These are phyloP conservation scores for Spathaspora passalidarum DNA, from an alignment of 805 yeast genomes.

Conservation along the genomic window DNA sequence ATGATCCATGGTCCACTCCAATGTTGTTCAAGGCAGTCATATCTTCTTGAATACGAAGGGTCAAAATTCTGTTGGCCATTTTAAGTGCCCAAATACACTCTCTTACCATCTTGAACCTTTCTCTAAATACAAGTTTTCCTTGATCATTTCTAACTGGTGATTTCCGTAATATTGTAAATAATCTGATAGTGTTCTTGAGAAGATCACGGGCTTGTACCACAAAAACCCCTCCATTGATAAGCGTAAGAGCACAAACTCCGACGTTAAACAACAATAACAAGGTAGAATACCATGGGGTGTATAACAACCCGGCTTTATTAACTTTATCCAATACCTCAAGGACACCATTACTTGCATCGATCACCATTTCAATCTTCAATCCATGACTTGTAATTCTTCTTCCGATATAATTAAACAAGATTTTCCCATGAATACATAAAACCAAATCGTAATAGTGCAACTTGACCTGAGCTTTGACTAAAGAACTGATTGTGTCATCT, in stretches of 20 bases:
- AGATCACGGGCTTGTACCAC: conserved; percentile 21
- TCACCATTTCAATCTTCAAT: conserved; percentile 26
- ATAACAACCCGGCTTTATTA: conserved; percentile 23
- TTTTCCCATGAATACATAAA: conserved; percentile 33
- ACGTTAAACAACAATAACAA: conserved; percentile 44
- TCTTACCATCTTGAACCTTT: conserved; percentile 48
- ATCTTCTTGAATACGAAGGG: conserved; percentile 44
- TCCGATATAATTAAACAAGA: conserved; percentile 32
- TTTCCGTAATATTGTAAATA: conserved; percentile 21
- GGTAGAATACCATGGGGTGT: conserved; percentile 53
- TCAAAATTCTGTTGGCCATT: conserved; percentile 49
- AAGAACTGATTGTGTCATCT: conserved; percentile 11
- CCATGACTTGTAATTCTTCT: conserved; percentile 27
- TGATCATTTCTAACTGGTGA: conserved; percentile 29
- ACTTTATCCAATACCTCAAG: conserved; percentile 28
- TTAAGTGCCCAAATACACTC: conserved; percentile 65
- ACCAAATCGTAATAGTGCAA: conserved; percentile 38
- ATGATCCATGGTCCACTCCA: conserved; percentile 54
- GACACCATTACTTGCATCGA: conserved; percentile 28
- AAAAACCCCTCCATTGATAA: conserved; percentile 42
- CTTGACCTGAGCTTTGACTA: conserved; percentile 34
- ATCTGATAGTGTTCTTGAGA: conserved; percentile 20
- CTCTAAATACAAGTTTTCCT: conserved; percentile 27
- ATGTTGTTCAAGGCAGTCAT: conserved; percentile 30
- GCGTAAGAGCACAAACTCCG: conserved; percentile 39